Conservation (phyloP, 176 grass and related monocot species). For the Oryza rufipogon region DNA sequence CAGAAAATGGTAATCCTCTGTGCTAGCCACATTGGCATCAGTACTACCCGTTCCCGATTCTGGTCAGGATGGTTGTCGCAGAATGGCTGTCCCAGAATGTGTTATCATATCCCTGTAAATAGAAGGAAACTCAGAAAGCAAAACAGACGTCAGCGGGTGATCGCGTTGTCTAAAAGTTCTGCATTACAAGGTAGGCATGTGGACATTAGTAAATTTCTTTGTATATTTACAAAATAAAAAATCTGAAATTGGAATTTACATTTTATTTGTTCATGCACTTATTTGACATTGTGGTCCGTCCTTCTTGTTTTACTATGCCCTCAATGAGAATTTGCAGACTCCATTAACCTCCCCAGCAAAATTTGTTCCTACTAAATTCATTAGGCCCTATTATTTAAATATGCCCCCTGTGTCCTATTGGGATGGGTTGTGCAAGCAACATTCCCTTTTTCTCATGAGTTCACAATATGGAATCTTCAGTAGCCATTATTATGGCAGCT, state of each 20-base stretch:
- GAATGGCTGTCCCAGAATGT: conserved; percentile 42
- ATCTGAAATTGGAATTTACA: background rate
- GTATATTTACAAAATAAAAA: background rate
- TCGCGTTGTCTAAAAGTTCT: conserved; percentile 42
- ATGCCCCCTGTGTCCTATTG: background rate
- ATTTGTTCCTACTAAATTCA: background rate
- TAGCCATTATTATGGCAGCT: background rate
- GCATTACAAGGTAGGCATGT: conserved; percentile 56
- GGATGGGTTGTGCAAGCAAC: background rate
- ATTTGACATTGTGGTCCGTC: background rate
- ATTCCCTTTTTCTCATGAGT: background rate
- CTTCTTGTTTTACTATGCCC: background rate
- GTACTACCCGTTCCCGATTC: conserved; percentile 39
- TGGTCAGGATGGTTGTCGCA: conserved; percentile 28
- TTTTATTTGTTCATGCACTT: background rate
- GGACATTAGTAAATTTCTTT: background rate
- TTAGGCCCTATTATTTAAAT: background rate
- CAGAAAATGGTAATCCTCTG: conserved; percentile 55
- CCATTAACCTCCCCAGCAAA: background rate
- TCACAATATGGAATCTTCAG: background rate
- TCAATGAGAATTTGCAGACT: background rate
- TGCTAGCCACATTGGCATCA: background rate
- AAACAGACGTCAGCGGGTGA: conserved; percentile 5
- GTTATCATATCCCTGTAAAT: background rate
- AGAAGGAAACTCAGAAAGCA: conserved; percentile 29